phyloP scores from a whole-genome alignment of 2,329 filamentous ascomycete genomes.

The Akanthomyces dipterigenus region DNA sequence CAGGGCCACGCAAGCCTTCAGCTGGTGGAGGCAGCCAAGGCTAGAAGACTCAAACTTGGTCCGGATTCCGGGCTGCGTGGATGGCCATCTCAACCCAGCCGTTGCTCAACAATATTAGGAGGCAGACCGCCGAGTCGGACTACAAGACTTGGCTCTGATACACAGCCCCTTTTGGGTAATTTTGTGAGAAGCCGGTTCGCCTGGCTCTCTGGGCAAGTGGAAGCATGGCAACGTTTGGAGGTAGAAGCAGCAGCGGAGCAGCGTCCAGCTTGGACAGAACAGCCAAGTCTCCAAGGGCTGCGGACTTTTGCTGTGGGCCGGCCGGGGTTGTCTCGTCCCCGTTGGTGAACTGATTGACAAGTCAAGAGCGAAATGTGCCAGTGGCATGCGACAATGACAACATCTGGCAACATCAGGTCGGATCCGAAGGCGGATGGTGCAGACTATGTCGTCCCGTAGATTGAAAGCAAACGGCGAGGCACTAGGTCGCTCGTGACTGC shows the following conservation, averaged over 20 bases:
- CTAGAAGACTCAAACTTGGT: neutral
- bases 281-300: neutral
- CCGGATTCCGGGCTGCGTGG: constrained; percentile 9
- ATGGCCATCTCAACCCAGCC: constrained; percentile 4
- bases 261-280: neutral
- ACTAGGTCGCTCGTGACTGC: neutral
- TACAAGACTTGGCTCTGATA: constrained; percentile 7
- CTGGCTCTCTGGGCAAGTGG: neutral
- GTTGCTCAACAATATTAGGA: neutral
- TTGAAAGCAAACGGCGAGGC: neutral
- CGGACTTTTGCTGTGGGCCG: neutral
- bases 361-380: neutral
- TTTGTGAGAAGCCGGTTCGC: neutral
- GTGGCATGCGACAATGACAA: neutral
- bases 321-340: neutral
- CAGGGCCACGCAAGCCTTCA: constrained; percentile 8
- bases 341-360: neutral
- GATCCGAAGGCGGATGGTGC: neutral
- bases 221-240: neutral
- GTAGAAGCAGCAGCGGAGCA: neutral
- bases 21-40: constrained; percentile 1
- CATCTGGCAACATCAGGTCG: neutral
- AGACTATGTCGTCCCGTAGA: neutral
- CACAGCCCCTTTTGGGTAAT: constrained; percentile 1
- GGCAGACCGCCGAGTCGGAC: neutral